Conservation (phyloP, 371 early-diverging fungal genomes). For the Rhizomucor miehei region DNA sequence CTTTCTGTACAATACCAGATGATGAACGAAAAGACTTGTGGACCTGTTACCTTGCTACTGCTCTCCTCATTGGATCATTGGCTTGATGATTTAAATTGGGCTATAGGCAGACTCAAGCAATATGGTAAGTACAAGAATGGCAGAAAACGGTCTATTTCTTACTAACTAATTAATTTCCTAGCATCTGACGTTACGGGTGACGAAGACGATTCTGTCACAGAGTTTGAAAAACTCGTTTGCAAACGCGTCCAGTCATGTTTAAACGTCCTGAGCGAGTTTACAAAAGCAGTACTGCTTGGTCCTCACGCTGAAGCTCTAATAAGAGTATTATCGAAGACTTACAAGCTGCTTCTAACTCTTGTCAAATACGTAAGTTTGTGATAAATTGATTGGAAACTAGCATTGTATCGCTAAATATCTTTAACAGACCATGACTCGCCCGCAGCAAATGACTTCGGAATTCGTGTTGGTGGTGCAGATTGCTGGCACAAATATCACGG, state of each 20-base stretch:
- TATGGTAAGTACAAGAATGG: conserved; percentile 15
- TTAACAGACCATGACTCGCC: conserved; percentile 2
- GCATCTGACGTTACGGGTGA: background rate
- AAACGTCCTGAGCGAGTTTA: conserved; percentile 25
- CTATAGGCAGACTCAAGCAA: conserved; percentile 31
- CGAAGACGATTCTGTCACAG: conserved; percentile 5
- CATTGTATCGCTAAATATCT: conserved; percentile 28
- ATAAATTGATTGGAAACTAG: background rate
- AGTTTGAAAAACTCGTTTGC: conserved; percentile 33
- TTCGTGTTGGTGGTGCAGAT: conserved; percentile 33
- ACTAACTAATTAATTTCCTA: background rate
- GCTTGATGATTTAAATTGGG: conserved; percentile 46
- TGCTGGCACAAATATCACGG: conserved; percentile 34
- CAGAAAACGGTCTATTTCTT: background rate
- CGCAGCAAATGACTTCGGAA: conserved; percentile 21
- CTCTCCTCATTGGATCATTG: conserved; percentile 37
- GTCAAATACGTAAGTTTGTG: conserved; percentile 45
- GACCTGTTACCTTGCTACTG: conserved; percentile 19
- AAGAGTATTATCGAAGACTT: conserved; percentile 35
- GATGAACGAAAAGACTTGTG: conserved; percentile 35
- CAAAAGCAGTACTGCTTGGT: conserved; percentile 26
- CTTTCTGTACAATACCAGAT: conserved; percentile 19
- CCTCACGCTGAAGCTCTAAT: conserved; percentile 41
- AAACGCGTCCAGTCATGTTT: conserved; percentile 23
- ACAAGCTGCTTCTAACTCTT: conserved; percentile 36